Evolutionary conservation across 1,284 basidiomycete species (phyloP).

Genomic region (Ustilago trichophora): DNA sequence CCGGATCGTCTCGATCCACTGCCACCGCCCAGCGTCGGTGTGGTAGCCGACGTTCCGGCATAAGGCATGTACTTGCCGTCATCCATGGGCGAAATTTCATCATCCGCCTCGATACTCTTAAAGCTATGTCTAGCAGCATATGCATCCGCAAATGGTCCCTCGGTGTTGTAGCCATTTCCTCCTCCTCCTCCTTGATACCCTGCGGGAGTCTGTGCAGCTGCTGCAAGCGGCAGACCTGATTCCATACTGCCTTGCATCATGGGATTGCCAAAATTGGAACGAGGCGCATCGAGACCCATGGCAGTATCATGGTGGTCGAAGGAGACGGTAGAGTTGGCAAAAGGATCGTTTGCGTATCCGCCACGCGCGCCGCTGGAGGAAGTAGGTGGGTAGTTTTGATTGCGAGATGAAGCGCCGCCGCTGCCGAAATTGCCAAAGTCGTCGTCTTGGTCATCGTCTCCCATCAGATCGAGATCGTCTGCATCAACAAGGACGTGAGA

Average conservation of each 20-base stretch:
- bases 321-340: conserved; percentile 24
- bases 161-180: conserved; percentile 18
- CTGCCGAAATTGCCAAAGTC: conserved; percentile 26
- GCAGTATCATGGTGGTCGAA: conserved; percentile 38
- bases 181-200: conserved; percentile 36
- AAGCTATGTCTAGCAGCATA: conserved; percentile 46
- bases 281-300: conserved; percentile 42
- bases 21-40: neutral
- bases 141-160: conserved; percentile 54
- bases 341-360: conserved; percentile 25
- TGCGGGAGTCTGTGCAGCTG: conserved; percentile 41
- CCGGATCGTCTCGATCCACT: conserved; percentile 8
- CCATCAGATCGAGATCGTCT: conserved; percentile 61
- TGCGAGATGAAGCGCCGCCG: conserved; percentile 14
- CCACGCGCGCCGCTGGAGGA: neutral
- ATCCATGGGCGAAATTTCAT: conserved; percentile 46
- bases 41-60: neutral
- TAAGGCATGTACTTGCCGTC: conserved; percentile 27
- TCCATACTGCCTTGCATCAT: conserved; percentile 44
- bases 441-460: too few species aligned
- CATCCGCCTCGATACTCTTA: conserved; percentile 65
- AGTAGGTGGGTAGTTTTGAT: conserved; percentile 31
- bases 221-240: conserved; percentile 50
- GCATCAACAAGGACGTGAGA: conserved; percentile 62
- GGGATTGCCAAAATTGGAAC: conserved; percentile 26